phyloP scores from a whole-genome alignment of 1,284 basidiomycete species.

The Wallemia hederae region DNA sequence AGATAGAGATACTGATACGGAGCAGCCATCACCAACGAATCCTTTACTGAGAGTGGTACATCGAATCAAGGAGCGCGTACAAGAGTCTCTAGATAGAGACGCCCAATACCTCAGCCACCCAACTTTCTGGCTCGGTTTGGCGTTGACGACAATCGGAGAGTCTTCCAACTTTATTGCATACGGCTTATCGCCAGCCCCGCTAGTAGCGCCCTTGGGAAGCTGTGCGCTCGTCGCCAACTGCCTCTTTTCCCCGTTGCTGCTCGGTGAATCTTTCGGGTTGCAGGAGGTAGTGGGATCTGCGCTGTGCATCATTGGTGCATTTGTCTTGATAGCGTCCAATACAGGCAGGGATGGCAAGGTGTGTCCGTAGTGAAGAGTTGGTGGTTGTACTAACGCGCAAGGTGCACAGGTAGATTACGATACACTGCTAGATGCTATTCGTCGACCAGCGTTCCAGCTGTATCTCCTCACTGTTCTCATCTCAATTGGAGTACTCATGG shows the following conservation, averaged over 20 bases:
- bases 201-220: conserved; percentile 14
- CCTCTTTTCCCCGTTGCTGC: conserved; percentile 12
- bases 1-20: neutral
- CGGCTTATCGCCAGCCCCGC: conserved; percentile 14
- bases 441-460: neutral
- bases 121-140: neutral
- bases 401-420: neutral
- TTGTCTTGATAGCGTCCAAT: neutral
- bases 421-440: neutral
- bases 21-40: too few species aligned
- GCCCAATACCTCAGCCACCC: neutral
- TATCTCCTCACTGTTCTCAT: neutral
- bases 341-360: neutral
- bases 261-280: conserved; percentile 9
- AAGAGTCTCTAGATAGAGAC: neutral
- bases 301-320: neutral
- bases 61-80: neutral
- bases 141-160: neutral
- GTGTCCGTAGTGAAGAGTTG: neutral
- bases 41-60: too few species aligned
- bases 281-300: conserved; percentile 11
- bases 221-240: conserved; percentile 14
- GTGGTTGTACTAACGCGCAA: neutral
- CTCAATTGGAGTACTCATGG: neutral
- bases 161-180: conserved; percentile 4